These are phyloP conservation scores for Suillus plorans DNA, from an alignment of 768 basidiomycete genomes.

Conservation along the genomic window DNA sequence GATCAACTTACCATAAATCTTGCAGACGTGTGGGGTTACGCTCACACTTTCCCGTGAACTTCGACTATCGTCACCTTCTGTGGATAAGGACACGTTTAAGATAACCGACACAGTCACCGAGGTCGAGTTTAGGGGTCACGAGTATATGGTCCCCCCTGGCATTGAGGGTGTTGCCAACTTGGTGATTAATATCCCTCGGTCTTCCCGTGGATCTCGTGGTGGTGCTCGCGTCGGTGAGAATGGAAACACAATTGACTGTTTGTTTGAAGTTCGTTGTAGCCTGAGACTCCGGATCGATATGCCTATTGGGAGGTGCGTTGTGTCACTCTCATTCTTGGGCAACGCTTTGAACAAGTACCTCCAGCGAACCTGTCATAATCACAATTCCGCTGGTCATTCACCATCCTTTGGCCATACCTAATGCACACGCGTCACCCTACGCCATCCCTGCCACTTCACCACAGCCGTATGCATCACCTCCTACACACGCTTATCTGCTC, in stretches of 20 bases:
- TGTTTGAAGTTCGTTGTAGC: conserved; percentile 70
- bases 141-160: conserved; percentile 73
- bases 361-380: conserved; percentile 69
- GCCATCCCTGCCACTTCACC: conserved; percentile 10
- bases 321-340: conserved; percentile 8
- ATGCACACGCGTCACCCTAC: conserved; percentile 29
- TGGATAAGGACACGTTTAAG: conserved; percentile 51
- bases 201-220: conserved; percentile 63
- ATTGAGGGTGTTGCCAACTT: conserved; percentile 77
- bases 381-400: conserved; percentile 63
- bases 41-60: conserved; percentile 62
- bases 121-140: conserved; percentile 70
- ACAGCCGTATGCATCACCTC: conserved; percentile 19
- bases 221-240: conserved; percentile 59
- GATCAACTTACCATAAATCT: background rate
- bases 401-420: conserved; percentile 61
- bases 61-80: conserved; percentile 45
- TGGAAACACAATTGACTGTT: conserved; percentile 40
- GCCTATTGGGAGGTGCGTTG: conserved; percentile 60
- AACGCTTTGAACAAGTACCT: conserved; percentile 10
- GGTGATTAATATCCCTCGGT: conserved; percentile 74
- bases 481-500: conserved; percentile 18
- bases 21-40: conserved; percentile 66
- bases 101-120: conserved; percentile 67
- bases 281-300: conserved; percentile 66